Evolutionary conservation across 805 yeast genomes (phyloP), one percentile per base, ranked within the genome.

Genomic region (Candida alai): DNA sequence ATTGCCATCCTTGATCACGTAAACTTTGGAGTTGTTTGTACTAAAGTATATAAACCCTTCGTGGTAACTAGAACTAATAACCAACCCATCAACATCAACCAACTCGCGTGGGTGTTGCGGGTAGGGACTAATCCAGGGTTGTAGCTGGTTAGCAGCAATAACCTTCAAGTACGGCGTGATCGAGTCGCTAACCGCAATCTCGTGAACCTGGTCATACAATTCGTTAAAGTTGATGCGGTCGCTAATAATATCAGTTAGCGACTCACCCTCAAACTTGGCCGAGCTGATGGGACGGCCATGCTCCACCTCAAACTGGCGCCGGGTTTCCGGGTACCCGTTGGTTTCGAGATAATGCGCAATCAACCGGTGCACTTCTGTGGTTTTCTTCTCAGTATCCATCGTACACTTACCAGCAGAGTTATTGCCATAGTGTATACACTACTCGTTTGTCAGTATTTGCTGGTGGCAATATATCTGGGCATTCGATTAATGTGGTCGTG

Each of bases 281-380:
- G 48, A 38, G 16, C 34, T 33, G 12, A 68, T 51, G 4, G 63
- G 56, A 27, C 40, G 53, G 8, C 74, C 72, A 29, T 63, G 48
- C 36, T 75, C 80, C 11, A 45, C 40, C 42, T 77, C 72, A 30
- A 80, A 73, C 2, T 60, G 47, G n/a, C 54, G 48, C 10, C 80
- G 53, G 0, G 89, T 74, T 1, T 58, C 59, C 1, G 36, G 40
- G 30, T 65, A 68, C 1, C 75, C 73, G 19, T 75, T 65, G n/a
- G 65, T 57, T 19, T 64, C 52, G n/a, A 83, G 62, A 43, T 73
- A 82, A 19, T 77, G 75, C 0, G 84, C 87, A 9, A 83, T 62
- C 20, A 80, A 52, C 24, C 45, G 39, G 29, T 55, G 59, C 17
- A 51, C 48, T 7, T 23, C 30, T 19, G 23, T 21, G 14, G 36